A percentile compares a stretch with the other conserved stretches of the same genome.
Evolutionary conservation across 2,329 filamentous ascomycete species (phyloP).

Genomic region (Cladosporium sp.): DNA sequence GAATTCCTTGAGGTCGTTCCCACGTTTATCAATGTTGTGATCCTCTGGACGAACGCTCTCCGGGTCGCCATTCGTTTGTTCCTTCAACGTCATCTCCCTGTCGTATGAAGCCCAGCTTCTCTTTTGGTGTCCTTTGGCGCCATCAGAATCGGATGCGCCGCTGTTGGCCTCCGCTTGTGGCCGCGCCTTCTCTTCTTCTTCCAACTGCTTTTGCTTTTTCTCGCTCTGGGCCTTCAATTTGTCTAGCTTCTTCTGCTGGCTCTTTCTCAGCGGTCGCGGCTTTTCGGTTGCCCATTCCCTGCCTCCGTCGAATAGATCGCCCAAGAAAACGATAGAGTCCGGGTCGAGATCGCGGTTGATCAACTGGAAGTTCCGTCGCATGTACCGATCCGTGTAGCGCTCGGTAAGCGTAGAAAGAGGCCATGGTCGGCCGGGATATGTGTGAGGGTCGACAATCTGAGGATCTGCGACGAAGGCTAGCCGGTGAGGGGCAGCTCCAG

Average conservation of each 20-base stretch:
- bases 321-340: slow-evolving; percentile 85
- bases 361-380: slow-evolving; percentile 76
- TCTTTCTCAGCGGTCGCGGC: slow-evolving; percentile 25
- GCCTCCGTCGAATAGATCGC: slow-evolving; percentile 93
- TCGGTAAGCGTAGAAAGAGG: slow-evolving; percentile 67
- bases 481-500: slow-evolving; percentile 76
- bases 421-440: slow-evolving; percentile 84
- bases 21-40: slow-evolving; percentile 11
- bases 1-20: slow-evolving; percentile 29
- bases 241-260: slow-evolving; percentile 26
- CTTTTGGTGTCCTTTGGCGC: slow-evolving; percentile 12
- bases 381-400: slow-evolving; percentile 83
- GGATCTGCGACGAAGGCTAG: slow-evolving; percentile 85
- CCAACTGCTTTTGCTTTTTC: slow-evolving; percentile 44
- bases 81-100: slow-evolving; percentile 9
- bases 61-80: neutral
- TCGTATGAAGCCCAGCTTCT: slow-evolving; percentile 23
- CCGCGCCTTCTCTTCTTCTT: slow-evolving; percentile 49
- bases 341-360: slow-evolving; percentile 76
- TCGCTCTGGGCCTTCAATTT: slow-evolving; percentile 20
- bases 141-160: neutral
- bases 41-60: neutral
- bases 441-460: slow-evolving; percentile 89
- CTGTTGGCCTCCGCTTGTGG: slow-evolving; percentile 47
- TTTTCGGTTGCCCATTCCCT: slow-evolving; percentile 80